phyloP scores from a whole-genome alignment of 495 filamentous ascomycete genomes.

The Penicillium waksmanii region DNA sequence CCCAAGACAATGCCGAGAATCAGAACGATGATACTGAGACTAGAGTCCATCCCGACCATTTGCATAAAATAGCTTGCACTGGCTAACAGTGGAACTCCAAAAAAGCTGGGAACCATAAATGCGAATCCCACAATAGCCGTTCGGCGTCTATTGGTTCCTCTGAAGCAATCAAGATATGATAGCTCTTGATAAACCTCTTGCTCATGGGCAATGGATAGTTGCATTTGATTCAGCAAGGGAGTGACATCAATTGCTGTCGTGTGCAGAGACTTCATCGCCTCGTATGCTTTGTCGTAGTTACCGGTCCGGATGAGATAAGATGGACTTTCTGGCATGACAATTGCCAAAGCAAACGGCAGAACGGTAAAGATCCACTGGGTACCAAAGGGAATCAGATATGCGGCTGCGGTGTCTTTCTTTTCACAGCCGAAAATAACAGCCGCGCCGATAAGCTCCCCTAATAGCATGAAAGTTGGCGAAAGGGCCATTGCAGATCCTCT shows the following conservation, averaged over 20 bases:
- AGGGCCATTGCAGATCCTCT: conserved; percentile 46
- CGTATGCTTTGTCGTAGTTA: conserved; percentile 14
- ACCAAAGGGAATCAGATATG: conserved; percentile 28
- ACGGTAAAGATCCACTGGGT: conserved; percentile 32
- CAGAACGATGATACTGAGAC: conserved; percentile 32
- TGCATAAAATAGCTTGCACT: conserved; percentile 42
- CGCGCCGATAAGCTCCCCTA: conserved; percentile 48
- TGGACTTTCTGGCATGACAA: conserved; percentile 24
- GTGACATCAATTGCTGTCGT: conserved; percentile 7
- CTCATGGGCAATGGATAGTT: conserved; percentile 27
- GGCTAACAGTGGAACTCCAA: conserved; percentile 34
- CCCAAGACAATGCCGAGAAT: conserved; percentile 34
- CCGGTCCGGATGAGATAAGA: conserved; percentile 21
- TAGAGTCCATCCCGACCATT: conserved; percentile 34
- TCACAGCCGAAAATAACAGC: conserved; percentile 37
- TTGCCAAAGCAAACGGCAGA: conserved; percentile 22
- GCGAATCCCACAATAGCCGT: conserved; percentile 53
- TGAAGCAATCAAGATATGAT: conserved; percentile 47
- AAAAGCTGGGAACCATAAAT: conserved; percentile 29
- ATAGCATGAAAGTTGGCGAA: conserved; percentile 45
- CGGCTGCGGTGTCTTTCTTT: conserved; percentile 11
- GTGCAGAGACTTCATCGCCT: conserved; percentile 16
- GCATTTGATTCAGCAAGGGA: conserved; percentile 16
- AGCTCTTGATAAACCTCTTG: conserved; percentile 24
- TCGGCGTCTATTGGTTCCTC: conserved; percentile 46